Evolutionary conservation across 345 rosid genomes (phyloP).

Genomic region (Eucalyptus lansdowneana): DNA sequence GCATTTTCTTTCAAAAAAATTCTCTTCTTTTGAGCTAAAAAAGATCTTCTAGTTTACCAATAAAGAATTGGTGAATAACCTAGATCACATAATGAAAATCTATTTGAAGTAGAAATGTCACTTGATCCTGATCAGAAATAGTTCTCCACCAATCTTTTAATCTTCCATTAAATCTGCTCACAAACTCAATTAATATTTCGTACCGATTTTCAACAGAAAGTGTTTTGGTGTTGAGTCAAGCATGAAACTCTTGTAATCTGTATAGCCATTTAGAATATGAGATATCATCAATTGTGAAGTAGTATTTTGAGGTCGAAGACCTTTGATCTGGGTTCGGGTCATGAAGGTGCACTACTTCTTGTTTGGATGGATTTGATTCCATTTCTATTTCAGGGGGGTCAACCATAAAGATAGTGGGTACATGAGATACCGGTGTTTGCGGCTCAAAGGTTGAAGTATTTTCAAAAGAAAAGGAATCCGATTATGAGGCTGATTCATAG

Average conservation of each 20-base stretch:
- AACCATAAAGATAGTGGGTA: neutral
- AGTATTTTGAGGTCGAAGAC: neutral
- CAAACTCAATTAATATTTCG: neutral
- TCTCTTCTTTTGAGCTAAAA: neutral
- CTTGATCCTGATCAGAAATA: neutral
- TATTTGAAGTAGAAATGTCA: neutral
- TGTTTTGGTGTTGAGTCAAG: neutral
- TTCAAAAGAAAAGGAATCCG: neutral
- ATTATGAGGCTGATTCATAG: neutral
- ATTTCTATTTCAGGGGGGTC: rapidly evolving
- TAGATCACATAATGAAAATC: neutral
- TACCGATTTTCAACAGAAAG: rapidly evolving
- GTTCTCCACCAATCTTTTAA: neutral
- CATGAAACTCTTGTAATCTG: neutral
- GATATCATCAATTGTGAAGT: neutral
- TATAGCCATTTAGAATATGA: neutral
- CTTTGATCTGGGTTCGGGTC: neutral
- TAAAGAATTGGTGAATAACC: neutral
- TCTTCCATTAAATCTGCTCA: neutral
- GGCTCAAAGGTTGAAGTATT: neutral
- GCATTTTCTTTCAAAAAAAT: too few relatives aligned
- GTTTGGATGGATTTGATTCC: neutral
- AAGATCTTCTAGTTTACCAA: neutral
- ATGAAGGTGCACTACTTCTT: too few relatives aligned
- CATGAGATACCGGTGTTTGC: neutral